Evolutionary conservation across 2,329 filamentous ascomycete species (phyloP), one percentile per base, ranked within the genome.

Genomic region (Huntiella omanensis): DNA sequence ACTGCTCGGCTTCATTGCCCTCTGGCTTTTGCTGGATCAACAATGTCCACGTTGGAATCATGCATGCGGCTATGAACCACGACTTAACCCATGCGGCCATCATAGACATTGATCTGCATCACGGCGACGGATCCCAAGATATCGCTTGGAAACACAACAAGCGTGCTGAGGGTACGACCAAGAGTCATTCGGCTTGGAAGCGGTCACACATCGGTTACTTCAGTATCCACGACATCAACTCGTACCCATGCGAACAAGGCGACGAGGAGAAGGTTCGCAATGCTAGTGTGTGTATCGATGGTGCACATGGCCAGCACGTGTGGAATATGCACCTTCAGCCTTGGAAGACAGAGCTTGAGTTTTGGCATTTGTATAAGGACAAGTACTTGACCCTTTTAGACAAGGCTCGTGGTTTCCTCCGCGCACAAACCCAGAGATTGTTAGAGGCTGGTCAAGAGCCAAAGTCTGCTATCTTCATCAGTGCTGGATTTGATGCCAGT

Each of bases 1-100:
- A 98, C 58, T 98, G 91, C 62, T 94, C 88, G 2, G 76, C 84
- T 3, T 75, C 81, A 43, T 80, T 81, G 55, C 91, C 91, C 0
- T 95, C 88, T 2, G 91, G 91, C 0, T 98, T 98, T 58, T 98
- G 91, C 64, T 98, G 91, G 88, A 65, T 98, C 43, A 98, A 98
- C 61, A 98, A 98, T 58, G 86, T 98, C 1, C 88, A 96, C 57
- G 84, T 98, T 16, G 91, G 88, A 0, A 94, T 98, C 53, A 83
- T 92, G 60, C 83, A 98, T 59, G 88, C 80, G 8, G 79, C 84
- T 15, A 75, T 88, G 51, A 73, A 72, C 35, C 82, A 98, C 57
- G 86, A 82, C 0, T 65, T 96, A 22, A 96, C 88, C 0, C 91
- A 98, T 59, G 88, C 87, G 0, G 91, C 85, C 8, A 96, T 93